Evolutionary conservation across 768 basidiomycete species (phyloP), one percentile per base, ranked within the genome.

Genomic region (Tricholoma sp.): DNA sequence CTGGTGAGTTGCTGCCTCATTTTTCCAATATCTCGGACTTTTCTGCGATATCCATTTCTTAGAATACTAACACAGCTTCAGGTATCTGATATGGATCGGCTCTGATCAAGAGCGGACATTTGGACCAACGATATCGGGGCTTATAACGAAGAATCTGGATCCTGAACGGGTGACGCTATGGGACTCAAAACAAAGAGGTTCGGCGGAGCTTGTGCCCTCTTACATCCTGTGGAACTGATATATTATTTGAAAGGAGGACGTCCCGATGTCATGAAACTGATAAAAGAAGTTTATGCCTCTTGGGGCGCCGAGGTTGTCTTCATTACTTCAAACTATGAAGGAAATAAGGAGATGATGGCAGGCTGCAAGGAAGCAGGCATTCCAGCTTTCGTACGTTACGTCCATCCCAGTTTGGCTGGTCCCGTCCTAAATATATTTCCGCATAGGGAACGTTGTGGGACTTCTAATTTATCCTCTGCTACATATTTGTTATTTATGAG

Each of bases 21-120:
- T 47, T 39, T 9, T 20, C 28, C 24, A 8, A 17, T 42, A n/a
- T 28, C 9, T 31, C 29, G 29, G 44, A 24, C 18, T 6, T 4
- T 37, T 13, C 12, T 37, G 5, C 34, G 39, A 53, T 6, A 4
- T n/a, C 24, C 24, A 24, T 24, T 24, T 59, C 62, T 34, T 15
- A 66, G 17, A 18, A 42, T 42, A 18, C 36, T 61, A 59, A 60
- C 61, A 55, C 59, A 60, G 17, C 24, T 6, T 52, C 39, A 88
- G 86, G 86, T 89, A 81, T 68, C 78, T 89, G 57, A 89, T 90
- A 61, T 90, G 88, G 88, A 88, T 89, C 62, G 82, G 81, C 52
- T 88, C 86, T 55, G 88, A 91, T 65, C 88, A 91, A 70, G 88
- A 88, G 69, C 89, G 86, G 72, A 90, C 89, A 2, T 90, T 89